Conservation (phyloP, 192 early-diverging fungal species). For the Dimargaris cristalligena region DNA sequence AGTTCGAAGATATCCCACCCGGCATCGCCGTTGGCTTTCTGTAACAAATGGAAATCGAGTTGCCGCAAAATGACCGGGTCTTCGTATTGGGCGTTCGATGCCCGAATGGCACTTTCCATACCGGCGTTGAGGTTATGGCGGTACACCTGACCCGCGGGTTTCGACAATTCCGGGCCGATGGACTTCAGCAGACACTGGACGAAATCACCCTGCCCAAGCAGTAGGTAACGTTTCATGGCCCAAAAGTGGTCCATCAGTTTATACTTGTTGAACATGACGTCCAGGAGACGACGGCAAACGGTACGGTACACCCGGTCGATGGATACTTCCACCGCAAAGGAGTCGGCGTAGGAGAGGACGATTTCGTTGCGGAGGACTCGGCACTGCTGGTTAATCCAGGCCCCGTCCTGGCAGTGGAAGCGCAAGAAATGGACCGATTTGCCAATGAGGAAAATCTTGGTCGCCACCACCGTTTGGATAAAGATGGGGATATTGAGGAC, state of each 20-base stretch:
- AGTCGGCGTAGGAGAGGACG: constrained; percentile 47
- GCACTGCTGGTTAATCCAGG: constrained; percentile 28
- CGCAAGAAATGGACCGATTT: constrained; percentile 75
- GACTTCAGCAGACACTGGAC: constrained; percentile 74
- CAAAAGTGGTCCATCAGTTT: constrained; percentile 69
- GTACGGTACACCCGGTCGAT: constrained; percentile 52
- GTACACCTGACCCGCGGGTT: constrained; percentile 55
- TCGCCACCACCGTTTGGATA: constrained; percentile 50
- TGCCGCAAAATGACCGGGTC: constrained; percentile 51
- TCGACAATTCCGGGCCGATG: constrained; percentile 43
- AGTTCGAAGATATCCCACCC: constrained; percentile 94
- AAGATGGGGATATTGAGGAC: constrained; percentile 79
- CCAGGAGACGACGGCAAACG: constrained; percentile 62
- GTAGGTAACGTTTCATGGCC: constrained; percentile 74
- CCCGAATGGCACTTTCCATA: constrained; percentile 65
- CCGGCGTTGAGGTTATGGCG: constrained; percentile 79
- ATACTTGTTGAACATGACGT: constrained; percentile 60
- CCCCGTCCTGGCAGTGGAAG: constrained; percentile 41
- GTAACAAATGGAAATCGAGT: constrained; percentile 62
- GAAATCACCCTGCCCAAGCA: constrained; percentile 92
- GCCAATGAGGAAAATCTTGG: constrained; percentile 78
- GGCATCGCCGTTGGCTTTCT: constrained; percentile 19
- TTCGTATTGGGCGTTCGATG: constrained; percentile 81
- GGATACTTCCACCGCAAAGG: constrained; percentile 48
- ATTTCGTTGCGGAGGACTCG: constrained; percentile 17